These are phyloP conservation scores for Pseudogymnoascus sp. DNA, from an alignment of 2,329 filamentous ascomycete species.

Conservation along the genomic window DNA sequence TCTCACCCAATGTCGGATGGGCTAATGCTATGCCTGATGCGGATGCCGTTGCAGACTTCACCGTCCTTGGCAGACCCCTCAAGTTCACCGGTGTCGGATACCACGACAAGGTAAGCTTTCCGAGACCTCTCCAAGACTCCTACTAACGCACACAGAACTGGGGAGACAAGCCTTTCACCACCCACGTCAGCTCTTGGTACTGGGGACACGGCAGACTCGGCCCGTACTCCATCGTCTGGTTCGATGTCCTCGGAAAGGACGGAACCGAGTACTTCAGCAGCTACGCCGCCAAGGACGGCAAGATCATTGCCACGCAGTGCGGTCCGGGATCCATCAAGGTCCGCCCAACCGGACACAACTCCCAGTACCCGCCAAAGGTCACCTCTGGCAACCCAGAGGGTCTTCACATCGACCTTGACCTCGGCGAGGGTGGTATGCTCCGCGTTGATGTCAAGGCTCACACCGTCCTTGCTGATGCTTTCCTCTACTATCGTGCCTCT, in stretches of 20 bases:
- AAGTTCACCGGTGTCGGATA: slow-evolving; percentile 35
- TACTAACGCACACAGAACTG: slow-evolving; percentile 32
- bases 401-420: slow-evolving; percentile 1
- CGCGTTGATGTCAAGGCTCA: neutral
- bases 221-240: slow-evolving; percentile 38
- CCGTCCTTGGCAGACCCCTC: slow-evolving; percentile 24
- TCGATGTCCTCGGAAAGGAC: slow-evolving; percentile 28
- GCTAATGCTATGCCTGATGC: slow-evolving; percentile 32
- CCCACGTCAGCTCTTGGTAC: slow-evolving; percentile 32
- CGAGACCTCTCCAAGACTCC: neutral
- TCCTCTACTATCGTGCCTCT: neutral
- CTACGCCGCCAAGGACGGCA: slow-evolving; percentile 28
- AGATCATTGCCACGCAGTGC: slow-evolving; percentile 26
- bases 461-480: neutral
- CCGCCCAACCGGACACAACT: slow-evolving; percentile 18
- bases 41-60: slow-evolving; percentile 23
- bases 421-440: neutral
- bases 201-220: slow-evolving; percentile 39
- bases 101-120: slow-evolving; percentile 35
- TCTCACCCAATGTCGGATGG: slow-evolving; percentile 34
- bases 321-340: slow-evolving; percentile 16
- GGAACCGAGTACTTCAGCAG: slow-evolving; percentile 22
- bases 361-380: slow-evolving; percentile 15
- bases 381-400: neutral
- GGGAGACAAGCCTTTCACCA: slow-evolving; percentile 31